Evolutionary conservation across 2,329 filamentous ascomycete genomes (phyloP).

Genomic region (Shiraia sp.): DNA sequence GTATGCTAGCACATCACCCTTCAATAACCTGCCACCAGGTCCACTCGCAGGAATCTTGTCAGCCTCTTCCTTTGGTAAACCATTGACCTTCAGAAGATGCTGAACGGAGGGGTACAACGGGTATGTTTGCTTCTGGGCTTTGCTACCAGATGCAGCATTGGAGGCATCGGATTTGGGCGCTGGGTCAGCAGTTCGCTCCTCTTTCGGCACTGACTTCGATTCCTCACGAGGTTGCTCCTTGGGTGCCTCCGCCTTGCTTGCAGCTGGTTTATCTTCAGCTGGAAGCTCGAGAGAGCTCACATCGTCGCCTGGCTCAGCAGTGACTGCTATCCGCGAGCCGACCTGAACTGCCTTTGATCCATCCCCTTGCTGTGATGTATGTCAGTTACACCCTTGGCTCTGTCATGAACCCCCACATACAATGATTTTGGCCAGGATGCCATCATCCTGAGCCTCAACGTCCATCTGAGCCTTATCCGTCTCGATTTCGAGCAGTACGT

Average conservation of each 20-base stretch:
- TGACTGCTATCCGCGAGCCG: slow-evolving; percentile 78
- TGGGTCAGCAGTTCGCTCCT: slow-evolving; percentile 41
- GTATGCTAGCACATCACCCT: slow-evolving; percentile 93
- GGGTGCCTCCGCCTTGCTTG: slow-evolving; percentile 45
- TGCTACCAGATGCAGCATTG: slow-evolving; percentile 43
- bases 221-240: slow-evolving; percentile 32
- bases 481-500: slow-evolving; percentile 89
- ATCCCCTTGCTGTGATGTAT: slow-evolving; percentile 57
- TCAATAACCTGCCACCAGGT: slow-evolving; percentile 84
- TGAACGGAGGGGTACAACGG: slow-evolving; percentile 82
- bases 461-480: slow-evolving; percentile 96
- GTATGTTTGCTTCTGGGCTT: slow-evolving; percentile 67
- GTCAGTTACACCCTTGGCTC: slow-evolving; percentile 8
- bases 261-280: slow-evolving; percentile 60
- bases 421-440: slow-evolving; percentile 81
- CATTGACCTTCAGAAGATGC: slow-evolving; percentile 78
- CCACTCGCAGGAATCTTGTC: slow-evolving; percentile 85
- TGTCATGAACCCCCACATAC: slow-evolving; percentile 31
- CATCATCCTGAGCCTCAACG: slow-evolving; percentile 89
- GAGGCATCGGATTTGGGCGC: slow-evolving; percentile 32
- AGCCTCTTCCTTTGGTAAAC: slow-evolving; percentile 73
- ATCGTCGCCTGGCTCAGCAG: slow-evolving; percentile 82
- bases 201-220: slow-evolving; percentile 31
- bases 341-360: slow-evolving; percentile 78
- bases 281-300: slow-evolving; percentile 74